phyloP scores from a whole-genome alignment of 1,139 yeast species.

The Suhomyces yuchorum region DNA sequence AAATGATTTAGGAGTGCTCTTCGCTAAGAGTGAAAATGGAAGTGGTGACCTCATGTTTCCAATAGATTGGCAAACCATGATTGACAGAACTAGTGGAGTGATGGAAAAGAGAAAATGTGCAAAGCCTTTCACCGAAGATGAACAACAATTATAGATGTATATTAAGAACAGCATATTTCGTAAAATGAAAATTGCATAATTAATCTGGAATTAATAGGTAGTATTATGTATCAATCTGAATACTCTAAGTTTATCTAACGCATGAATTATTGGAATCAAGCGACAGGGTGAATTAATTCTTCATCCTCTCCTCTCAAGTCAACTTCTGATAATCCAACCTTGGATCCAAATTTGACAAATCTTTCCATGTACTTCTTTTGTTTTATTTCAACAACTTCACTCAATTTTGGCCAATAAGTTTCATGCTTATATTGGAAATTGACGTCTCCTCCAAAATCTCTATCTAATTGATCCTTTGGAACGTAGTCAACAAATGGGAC shows the following conservation, averaged over 20 bases:
- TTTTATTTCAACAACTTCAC: conserved; percentile 57
- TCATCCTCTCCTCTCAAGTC: conserved; percentile 68
- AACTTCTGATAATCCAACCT: conserved; percentile 78
- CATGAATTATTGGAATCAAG: neutral
- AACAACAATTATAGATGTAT: conserved; percentile 1
- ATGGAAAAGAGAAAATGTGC: conserved; percentile 89
- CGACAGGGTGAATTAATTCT: conserved; percentile 32
- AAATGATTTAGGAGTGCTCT: conserved; percentile 90
- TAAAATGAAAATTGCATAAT: neutral
- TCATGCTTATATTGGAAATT: conserved; percentile 82
- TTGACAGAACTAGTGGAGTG: conserved; percentile 70
- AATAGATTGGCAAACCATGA: conserved; percentile 95
- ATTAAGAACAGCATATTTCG: neutral
- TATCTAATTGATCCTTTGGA: conserved; percentile 77
- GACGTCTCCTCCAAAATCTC: conserved; percentile 79
- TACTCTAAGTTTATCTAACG: neutral
- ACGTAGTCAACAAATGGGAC: conserved; percentile 85
- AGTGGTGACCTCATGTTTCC: conserved; percentile 86
- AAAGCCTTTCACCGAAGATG: conserved; percentile 59
- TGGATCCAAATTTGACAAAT: conserved; percentile 66
- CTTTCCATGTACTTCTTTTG: conserved; percentile 58
- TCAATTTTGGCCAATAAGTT: conserved; percentile 76
- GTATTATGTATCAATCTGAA: neutral
- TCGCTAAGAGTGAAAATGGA: conserved; percentile 71
- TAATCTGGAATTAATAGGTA: neutral